Base-by-base conservation (phyloP, 2,329 filamentous ascomycete genomes). In the Aspergillus candidus region DNA sequence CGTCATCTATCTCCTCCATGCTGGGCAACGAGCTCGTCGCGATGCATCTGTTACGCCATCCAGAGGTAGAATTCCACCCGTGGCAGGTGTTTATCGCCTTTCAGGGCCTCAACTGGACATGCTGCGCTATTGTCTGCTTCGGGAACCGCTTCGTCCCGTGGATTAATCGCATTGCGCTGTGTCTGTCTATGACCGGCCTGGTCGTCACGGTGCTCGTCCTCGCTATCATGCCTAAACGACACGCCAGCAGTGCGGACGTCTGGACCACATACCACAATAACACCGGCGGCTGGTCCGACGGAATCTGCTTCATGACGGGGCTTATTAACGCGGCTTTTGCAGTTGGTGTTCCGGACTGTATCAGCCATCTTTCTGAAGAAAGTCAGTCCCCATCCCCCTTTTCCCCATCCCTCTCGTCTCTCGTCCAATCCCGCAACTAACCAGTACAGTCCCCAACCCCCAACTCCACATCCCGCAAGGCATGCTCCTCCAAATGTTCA, bases 261-360 rank as follows among this genome's bases (percentile, higher is more conserved):
- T 63, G 61, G 61, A 55, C 40, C 2, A 49, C 48, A 22, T 63
- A 61, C 31, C 48, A 58, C 33, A 63, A 63, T 14, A 52, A 52
- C 17, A 61, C 59, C 0, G 60, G 60, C 1, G 58, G 58, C 4
- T 63, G 60, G 60, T 55, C 59, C 2, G 57, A 63, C 40, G 60
- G 60, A 1, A 40, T 63, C 2, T 62, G 60, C 37, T 83, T 83
- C 52, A 62, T 82, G 39, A 68, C 76, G 0, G 79, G 80, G 4
- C 74, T 83, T 38, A 65, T 83, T 18, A 85, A 86, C 51, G 82
- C 80, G 1, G 81, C 82, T 0, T 86, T 77, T 55, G 75, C 78
- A n/a, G 75, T 85, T 6, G 82, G 81, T 3, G 75, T 78, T 1
- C 78, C 80, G 0, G 82, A 85, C 52, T 79, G 77, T 35, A 75